Evolutionary conservation across 2,329 filamentous ascomycete species (phyloP).

Genomic region (Fusarium nematophilum): DNA sequence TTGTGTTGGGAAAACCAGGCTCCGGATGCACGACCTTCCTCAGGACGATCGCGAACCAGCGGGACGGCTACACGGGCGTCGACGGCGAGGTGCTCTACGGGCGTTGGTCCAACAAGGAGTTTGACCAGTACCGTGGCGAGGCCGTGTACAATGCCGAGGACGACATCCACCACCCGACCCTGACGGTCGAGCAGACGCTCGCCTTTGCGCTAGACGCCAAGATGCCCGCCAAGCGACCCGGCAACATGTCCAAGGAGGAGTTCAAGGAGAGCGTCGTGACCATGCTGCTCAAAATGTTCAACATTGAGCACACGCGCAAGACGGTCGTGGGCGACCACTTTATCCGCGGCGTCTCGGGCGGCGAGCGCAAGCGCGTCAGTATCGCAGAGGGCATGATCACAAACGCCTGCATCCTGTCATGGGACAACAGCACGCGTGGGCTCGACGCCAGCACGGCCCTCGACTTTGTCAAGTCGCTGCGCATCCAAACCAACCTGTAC

Average conservation of each 20-base stretch:
- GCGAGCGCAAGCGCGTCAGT: conserved; percentile 76
- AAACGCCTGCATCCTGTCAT: conserved; percentile 76
- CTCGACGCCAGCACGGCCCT: conserved; percentile 76
- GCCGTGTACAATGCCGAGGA: conserved; percentile 85
- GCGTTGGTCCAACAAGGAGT: conserved; percentile 76
- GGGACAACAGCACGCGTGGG: conserved; percentile 80
- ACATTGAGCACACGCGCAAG: conserved; percentile 87
- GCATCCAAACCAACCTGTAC: conserved; percentile 86
- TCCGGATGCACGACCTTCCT: conserved; percentile 78
- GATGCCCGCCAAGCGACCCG: conserved; percentile 82
- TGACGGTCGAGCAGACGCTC: conserved; percentile 89
- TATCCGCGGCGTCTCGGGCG: conserved; percentile 79
- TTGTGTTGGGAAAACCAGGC: conserved; percentile 83
- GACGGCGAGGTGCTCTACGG: conserved; percentile 81
- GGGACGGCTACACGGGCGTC: conserved; percentile 65
- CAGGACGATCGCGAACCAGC: conserved; percentile 75
- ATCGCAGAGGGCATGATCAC: conserved; percentile 88
- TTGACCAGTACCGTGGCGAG: conserved; percentile 82
- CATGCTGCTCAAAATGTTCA: conserved; percentile 89
- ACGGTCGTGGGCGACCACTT: conserved; percentile 88
- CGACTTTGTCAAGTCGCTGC: conserved; percentile 75
- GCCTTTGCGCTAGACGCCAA: conserved; percentile 88
- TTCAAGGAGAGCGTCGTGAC: conserved; percentile 83
- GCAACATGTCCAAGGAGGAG: conserved; percentile 75
- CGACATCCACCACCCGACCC: conserved; percentile 84